Evolutionary conservation across 78 protist species (phyloP).

Genomic region (Dictyostelium capitatum): DNA sequence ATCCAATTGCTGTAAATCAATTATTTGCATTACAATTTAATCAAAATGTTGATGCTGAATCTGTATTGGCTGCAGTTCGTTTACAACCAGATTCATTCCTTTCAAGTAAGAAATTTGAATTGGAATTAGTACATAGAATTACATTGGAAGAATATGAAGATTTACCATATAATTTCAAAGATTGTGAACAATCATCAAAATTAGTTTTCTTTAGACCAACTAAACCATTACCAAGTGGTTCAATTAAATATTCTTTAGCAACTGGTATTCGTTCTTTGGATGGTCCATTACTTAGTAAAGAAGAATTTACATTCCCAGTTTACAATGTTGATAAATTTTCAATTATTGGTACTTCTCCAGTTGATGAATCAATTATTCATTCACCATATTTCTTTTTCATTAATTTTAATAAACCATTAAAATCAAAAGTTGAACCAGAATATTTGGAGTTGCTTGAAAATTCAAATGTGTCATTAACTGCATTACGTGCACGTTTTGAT

Average conservation of each 20-base stretch:
- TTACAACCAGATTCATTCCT: background rate
- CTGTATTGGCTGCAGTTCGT: background rate
- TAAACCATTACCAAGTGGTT: slow-evolving; percentile 44
- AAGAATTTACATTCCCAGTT: background rate
- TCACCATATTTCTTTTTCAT: slow-evolving; percentile 2
- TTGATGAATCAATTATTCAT: background rate
- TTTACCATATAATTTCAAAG: background rate
- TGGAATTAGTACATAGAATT: background rate
- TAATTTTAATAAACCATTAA: slow-evolving; percentile 7
- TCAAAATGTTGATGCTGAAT: slow-evolving; percentile 32
- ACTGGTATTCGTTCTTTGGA: background rate
- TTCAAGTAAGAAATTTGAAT: background rate
- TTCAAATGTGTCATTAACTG: background rate
- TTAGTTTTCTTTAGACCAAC: slow-evolving; percentile 18
- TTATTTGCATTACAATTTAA: slow-evolving; percentile 6
- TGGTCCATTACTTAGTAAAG: slow-evolving; percentile 22
- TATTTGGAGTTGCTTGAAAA: background rate
- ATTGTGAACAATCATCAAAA: background rate
- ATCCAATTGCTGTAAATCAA: slow-evolving; percentile 8
- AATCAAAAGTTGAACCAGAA: background rate
- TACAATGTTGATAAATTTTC: background rate
- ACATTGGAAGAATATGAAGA: slow-evolving; percentile 5
- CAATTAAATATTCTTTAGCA: background rate
- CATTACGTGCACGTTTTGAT: no score
- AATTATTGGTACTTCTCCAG: background rate